phyloP scores from a whole-genome alignment of 108 stramenopile genomes.

The Fistulifera solaris region DNA sequence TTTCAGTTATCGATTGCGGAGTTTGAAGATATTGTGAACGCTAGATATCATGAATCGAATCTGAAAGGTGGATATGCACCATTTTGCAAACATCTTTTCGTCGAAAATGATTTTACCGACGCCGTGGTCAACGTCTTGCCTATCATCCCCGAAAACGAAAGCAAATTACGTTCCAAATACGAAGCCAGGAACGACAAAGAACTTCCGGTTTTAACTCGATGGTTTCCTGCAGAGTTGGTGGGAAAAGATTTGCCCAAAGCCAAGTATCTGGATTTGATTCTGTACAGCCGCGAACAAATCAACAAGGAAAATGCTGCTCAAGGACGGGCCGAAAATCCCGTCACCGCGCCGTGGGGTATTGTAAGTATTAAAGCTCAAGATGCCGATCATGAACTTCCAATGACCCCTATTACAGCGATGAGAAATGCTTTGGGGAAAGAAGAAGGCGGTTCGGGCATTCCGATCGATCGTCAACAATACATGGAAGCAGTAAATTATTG shows the following conservation, averaged over 20 bases:
- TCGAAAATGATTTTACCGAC: conserved; percentile 75
- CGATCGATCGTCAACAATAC: conserved; percentile 67
- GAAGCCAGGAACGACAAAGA: conserved; percentile 87
- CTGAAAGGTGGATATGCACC: conserved; percentile 93
- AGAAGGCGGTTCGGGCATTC: conserved; percentile 85
- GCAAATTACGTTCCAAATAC: conserved; percentile 71
- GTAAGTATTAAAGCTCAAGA: conserved; percentile 96
- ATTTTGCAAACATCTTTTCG: conserved; percentile 98
- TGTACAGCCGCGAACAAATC: conserved; percentile 94
- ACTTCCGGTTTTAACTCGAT: conserved; percentile 82
- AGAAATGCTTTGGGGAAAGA: conserved; percentile 93
- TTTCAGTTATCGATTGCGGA: conserved; percentile 47
- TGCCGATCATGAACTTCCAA: conserved; percentile 87
- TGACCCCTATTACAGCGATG: conserved; percentile 98
- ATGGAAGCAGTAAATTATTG: conserved; percentile 79
- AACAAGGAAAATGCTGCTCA: conserved; percentile 44
- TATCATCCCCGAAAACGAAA: conserved; percentile 75
- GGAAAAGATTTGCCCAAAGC: conserved; percentile 61
- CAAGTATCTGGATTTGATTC: conserved; percentile 84
- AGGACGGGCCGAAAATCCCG: conserved; percentile 12
- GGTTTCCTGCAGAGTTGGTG: conserved; percentile 54
- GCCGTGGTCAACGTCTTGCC: conserved; percentile 65
- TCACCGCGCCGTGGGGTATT: conserved; percentile 90
- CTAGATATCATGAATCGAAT: conserved; percentile 35
- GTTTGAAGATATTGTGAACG: conserved; percentile 72